Percentiles rank a stretch among this genome's conserved stretches.
phyloP scores from a whole-genome alignment of 208 protist species.

The Blastocrithidia nonstop region DNA sequence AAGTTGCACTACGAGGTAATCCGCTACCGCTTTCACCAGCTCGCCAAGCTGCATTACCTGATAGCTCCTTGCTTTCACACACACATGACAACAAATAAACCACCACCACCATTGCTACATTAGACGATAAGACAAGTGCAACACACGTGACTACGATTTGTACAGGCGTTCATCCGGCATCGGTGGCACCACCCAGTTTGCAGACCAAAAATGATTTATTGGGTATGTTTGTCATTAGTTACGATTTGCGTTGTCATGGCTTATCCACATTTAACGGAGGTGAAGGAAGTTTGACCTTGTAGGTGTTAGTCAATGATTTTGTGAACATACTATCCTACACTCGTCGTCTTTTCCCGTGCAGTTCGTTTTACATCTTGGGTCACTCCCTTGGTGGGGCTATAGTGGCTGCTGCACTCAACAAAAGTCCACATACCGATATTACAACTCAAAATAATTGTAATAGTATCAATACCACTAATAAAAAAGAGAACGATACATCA shows the following conservation, averaged over 20 bases:
- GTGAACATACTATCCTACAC: conserved; percentile 19
- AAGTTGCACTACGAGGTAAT: too few relatives aligned
- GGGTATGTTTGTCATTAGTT: conserved; percentile 32
- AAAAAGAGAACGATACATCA: too few relatives aligned
- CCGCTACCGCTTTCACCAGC: too few relatives aligned
- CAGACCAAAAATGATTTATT: too few relatives aligned
- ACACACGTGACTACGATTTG: too few relatives aligned
- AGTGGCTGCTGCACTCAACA: conserved; percentile 24
- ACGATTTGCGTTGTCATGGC: conserved; percentile 83
- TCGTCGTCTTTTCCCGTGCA: conserved; percentile 22
- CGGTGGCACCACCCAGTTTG: too few relatives aligned
- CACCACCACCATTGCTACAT: too few relatives aligned
- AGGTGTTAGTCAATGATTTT: conserved; percentile 57
- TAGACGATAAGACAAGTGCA: too few relatives aligned
- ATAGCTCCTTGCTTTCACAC: too few relatives aligned
- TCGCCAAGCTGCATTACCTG: too few relatives aligned
- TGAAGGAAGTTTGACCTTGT: conserved; percentile 46
- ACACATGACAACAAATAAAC: too few relatives aligned
- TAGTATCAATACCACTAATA: not conserved
- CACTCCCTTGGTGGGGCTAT: conserved; percentile 83
- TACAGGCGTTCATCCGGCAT: too few relatives aligned
- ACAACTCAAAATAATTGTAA: not conserved
- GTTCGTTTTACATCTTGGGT: conserved; percentile 49
- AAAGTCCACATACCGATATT: not conserved
- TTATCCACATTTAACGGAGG: conserved; percentile 42